phyloP scores from a whole-genome alignment of 192 early-diverging fungal genomes.

The Coemansia sp. region DNA sequence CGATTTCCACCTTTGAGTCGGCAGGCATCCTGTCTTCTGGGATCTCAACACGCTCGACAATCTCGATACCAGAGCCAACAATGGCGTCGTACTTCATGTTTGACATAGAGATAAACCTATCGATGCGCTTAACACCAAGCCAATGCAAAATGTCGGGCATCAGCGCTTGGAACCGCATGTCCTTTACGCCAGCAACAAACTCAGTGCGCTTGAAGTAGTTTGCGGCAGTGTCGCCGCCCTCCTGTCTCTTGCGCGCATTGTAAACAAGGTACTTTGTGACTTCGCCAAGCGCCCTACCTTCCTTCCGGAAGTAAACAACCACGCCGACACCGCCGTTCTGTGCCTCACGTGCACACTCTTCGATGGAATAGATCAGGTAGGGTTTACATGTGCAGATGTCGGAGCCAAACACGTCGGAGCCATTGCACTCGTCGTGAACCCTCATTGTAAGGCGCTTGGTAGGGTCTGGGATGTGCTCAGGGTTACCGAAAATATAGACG shows the following conservation, averaged over 20 bases:
- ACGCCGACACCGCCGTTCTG: slow-evolving; percentile 90
- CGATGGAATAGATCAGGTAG: slow-evolving; percentile 85
- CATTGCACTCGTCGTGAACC: slow-evolving; percentile 97
- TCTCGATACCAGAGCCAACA: slow-evolving; percentile 81
- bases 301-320: slow-evolving; percentile 96
- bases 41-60: slow-evolving; percentile 85
- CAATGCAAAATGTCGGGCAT: slow-evolving; percentile 98
- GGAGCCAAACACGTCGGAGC: slow-evolving; percentile 82
- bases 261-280: slow-evolving; percentile 97
- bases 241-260: slow-evolving; percentile 85
- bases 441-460: slow-evolving; percentile 78
- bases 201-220: slow-evolving; percentile 89
- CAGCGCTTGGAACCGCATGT: slow-evolving; percentile 94
- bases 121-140: slow-evolving; percentile 92
- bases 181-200: slow-evolving; percentile 87
- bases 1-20: slow-evolving; percentile 92
- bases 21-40: slow-evolving; percentile 87
- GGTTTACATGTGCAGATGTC: slow-evolving; percentile 87
- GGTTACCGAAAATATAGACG: slow-evolving; percentile 92
- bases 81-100: slow-evolving; percentile 95
- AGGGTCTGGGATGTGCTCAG: slow-evolving; percentile 76
- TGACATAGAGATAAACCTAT: slow-evolving; percentile 85
- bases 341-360: slow-evolving; percentile 83
- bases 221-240: slow-evolving; percentile 84
- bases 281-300: slow-evolving; percentile 91